Evolutionary conservation across 2,329 filamentous ascomycete genomes (phyloP), one percentile per base, ranked within the genome.

Genomic region (Penicillium sp.): DNA sequence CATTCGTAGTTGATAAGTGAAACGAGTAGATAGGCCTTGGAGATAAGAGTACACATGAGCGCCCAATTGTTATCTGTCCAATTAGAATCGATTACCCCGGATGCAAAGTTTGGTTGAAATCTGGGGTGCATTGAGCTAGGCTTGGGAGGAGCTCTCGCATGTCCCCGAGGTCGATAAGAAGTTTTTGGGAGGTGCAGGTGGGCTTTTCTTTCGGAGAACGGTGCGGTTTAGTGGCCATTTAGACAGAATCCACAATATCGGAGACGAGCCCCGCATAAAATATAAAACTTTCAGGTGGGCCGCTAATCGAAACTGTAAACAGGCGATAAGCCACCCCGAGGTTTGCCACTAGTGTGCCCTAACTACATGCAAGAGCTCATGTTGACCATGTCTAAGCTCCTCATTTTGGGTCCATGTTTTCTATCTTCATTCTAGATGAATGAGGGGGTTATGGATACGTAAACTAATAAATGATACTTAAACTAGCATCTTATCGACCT

Each of bases 121-220:
- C 54, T 42, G 60, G 60, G 60, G 54, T 60, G 55, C 57, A 60
- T 51, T 5, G 45, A 21, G 38, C 48, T 50, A 52, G 48, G 37
- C 33, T 31, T 49, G 54, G 57, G 58, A 60, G 60, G 60, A 62
- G 60, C 51, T 54, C 51, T 19, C 50, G 40, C 40, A 53, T 29
- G 12, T 13, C 31, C 31, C 31, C 31, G 31, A 33, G 31, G 12
- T 15, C 5, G 31, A 46, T 47, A 47, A 23, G 50, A 47, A 38
- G 41, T 29, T 35, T 45, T 19, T 21, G 49, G 53, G 57, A 40
- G 47, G 42, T 33, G 33, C 37, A 50, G 53, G 56, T 43, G 31
- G 31, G 31, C 15, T 25, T 27, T 27, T 8, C 15, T 17, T n/a
- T n/a, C 7, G n/a, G 12, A 12, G 5, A 2, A n/a, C 42, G 13